Evolutionary conservation across 1,284 basidiomycete genomes (phyloP).

Genomic region (Microbotryum violaceum): DNA sequence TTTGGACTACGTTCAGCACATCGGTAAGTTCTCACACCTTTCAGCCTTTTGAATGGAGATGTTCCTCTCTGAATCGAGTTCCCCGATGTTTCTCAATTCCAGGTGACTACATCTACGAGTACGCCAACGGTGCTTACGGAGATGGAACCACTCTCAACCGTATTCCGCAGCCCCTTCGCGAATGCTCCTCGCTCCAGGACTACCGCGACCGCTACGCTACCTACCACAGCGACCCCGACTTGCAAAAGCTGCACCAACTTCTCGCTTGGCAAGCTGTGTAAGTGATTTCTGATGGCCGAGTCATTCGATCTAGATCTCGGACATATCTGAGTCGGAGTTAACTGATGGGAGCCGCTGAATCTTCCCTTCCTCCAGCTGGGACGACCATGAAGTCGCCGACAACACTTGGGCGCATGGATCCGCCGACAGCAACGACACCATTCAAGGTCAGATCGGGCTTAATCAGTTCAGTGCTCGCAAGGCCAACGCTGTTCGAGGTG

Average conservation of each 20-base stretch:
- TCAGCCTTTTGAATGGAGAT: neutral
- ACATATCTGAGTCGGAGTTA: neutral
- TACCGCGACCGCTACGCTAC: constrained; percentile 56
- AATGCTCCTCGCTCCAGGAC: constrained; percentile 56
- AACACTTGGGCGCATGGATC: constrained; percentile 58
- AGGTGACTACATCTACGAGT: constrained; percentile 36
- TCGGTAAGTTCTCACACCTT: constrained; percentile 49
- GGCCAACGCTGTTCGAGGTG: constrained; percentile 53
- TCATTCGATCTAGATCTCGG: too few relatives aligned
- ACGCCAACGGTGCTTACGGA: constrained; percentile 37
- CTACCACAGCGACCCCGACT: constrained; percentile 53
- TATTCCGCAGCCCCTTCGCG: constrained; percentile 44
- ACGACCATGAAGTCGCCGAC: constrained; percentile 60
- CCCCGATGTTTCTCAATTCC: neutral
- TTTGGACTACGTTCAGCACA: constrained; percentile 56
- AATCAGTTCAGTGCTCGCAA: constrained; percentile 54
- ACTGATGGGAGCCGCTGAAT: neutral
- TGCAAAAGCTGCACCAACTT: constrained; percentile 49
- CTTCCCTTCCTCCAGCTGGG: constrained; percentile 42
- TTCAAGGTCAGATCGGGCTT: constrained; percentile 30
- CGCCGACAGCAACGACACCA: constrained; percentile 56
- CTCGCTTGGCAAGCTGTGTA: constrained; percentile 52
- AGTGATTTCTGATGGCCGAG: neutral
- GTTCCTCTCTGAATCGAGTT: neutral
- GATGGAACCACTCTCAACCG: constrained; percentile 37